phyloP scores from a whole-genome alignment of 2,329 filamentous ascomycete genomes.

The Teratosphaeria zuluensis region DNA sequence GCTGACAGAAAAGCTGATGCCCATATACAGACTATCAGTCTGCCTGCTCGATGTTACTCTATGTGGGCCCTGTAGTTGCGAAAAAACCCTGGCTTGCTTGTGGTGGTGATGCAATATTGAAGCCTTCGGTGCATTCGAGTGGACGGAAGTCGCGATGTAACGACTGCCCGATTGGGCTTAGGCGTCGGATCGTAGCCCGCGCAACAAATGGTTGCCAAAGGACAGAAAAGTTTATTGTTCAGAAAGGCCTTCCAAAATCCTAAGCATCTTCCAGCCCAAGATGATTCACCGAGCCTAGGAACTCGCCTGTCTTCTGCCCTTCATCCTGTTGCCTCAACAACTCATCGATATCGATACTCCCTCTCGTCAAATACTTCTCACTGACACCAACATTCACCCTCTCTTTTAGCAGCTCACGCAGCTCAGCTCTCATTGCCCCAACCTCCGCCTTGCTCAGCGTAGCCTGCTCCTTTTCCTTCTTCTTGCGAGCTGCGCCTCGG shows the following conservation, averaged over 20 bases:
- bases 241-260: not conserved
- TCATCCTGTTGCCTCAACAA: slow-evolving; percentile 41
- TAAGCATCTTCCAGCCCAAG: not conserved
- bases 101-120: no score
- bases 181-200: not conserved
- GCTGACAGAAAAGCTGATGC: not conserved
- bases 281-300: slow-evolving; percentile 47
- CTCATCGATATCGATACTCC: slow-evolving; percentile 69
- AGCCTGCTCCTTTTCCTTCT: slow-evolving; percentile 63
- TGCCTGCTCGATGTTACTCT: not conserved
- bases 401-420: slow-evolving; percentile 60
- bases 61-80: not conserved
- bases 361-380: slow-evolving; percentile 74
- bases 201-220: not conserved
- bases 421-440: slow-evolving; percentile 57
- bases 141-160: not conserved
- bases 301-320: slow-evolving; percentile 51
- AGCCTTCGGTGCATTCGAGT: not conserved
- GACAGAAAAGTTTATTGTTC: not conserved
- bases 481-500: slow-evolving; percentile 61
- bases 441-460: slow-evolving; percentile 65
- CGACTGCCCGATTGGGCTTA: not conserved
- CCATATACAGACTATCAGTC: not conserved
- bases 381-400: slow-evolving; percentile 82
- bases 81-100: no score